Evolutionary conservation across 1,139 yeast species (phyloP), one percentile per base, ranked within the genome.

Genomic region (Candida sanyaensis): DNA sequence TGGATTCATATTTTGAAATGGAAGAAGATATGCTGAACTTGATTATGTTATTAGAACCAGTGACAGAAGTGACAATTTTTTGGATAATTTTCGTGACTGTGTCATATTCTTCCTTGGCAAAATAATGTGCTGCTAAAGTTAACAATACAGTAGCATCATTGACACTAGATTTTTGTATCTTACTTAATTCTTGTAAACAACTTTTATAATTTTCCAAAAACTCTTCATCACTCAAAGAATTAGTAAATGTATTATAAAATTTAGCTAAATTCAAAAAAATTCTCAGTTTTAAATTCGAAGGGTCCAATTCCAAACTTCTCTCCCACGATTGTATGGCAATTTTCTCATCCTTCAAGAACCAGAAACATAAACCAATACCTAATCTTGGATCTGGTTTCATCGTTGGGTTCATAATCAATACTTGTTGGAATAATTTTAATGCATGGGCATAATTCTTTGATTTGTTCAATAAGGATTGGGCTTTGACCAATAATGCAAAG

Each of bases 301-400:
- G 81, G 53, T 88, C 81, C 44, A 92, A 68, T 61, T 86, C 88
- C 40, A 85, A 69, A 1, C 90, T 77, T 59, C 98, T 80, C 55
- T 81, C 79, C 98, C 98, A 95, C 0, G 98, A 85, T 42, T 73
- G 73, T 8, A 79, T 62, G 0, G 99, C 98, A 75, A 90, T 80
- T 42, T 78, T 78, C 54, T 81, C 80, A 62, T 90, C 96, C 47
- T 86, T 86, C 51, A 93, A 72, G 52, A 83, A 82, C 97, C 97
- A 93, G 63, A 86, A 92, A 66, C 98, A 92, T 57, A 93, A 73
- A 37, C 99, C 99, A 55, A 93, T 84, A 24, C 99, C 99, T 50
- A 93, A 79, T 67, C 99, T 78, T 21, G 99, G 96, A 66, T 93
- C 99, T 1, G 98, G 98, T 54, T 79, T 78, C 61, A 87, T 73